Base-by-base conservation (phyloP, 768 basidiomycete genomes). In the Lactarius psammicola region DNA sequence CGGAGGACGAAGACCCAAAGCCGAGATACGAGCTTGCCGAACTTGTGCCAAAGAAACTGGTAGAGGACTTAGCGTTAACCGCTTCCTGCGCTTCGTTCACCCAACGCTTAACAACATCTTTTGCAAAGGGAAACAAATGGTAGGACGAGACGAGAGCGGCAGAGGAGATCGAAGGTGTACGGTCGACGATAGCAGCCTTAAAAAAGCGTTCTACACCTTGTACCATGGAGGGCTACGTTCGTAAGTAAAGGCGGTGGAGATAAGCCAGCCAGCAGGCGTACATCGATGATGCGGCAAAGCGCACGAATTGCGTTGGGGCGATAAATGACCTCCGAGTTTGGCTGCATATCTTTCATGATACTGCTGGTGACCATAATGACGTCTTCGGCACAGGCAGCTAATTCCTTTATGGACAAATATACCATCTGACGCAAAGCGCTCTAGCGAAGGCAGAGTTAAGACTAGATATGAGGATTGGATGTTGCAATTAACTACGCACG, bases 261-360 rank as follows among this genome's bases (percentile, higher is more conserved):
- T 53, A 51, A 42, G 59, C 31, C 30, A 62, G 42, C 13, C 46
- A 56, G 33, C 33, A 40, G 30, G 86, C 95, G 75, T 77, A 98
- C 97, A 76, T 99, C 97, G 72, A 98, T 96, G 75, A 99, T 95
- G 68, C 95, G 85, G 77, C 94, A 95, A 7, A 99, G 81, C 8
- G 96, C 95, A 69, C 97, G 87, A 71, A 98, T 99, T 18, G 97
- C 91, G 76, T 99, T 99, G 36, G 97, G 93, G 62, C 97, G 85
- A 78, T 99, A 99, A 67, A 99, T 94, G 72, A 98, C 96, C 78
- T 99, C 97, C 57, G 94, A 89, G 75, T 97, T 98, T 62, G 95
- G 91, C 73, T 99, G 97, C 94, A 98, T 99, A 74, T 99, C 97
- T 81, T 98, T 98, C 95, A 97, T 97, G 76, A 99, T 98, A 73